Evolutionary conservation across 2,329 filamentous ascomycete genomes (phyloP), one percentile per base, ranked within the genome.

Genomic region (Aschersonia sp.): DNA sequence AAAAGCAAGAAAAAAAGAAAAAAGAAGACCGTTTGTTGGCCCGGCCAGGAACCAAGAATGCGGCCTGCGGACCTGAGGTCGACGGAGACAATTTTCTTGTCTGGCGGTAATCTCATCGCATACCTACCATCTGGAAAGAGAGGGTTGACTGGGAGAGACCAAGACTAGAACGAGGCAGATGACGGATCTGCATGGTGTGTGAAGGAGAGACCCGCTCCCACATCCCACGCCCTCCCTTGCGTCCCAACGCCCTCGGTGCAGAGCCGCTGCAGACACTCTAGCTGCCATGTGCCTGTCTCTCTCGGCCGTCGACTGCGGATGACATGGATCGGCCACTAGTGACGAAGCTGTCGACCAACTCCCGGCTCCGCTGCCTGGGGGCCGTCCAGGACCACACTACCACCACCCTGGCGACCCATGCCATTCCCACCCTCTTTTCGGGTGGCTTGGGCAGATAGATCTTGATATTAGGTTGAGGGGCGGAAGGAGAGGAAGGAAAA

Each of bases 31-130:
- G 7, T 11, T 11, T 14, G 9, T 42, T 42, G 11, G 7, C 10
- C 40, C 40, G 11, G 51, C 52, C 50, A 49, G 52, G 51, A 49
- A 52, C 53, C 51, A 60, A 61, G 56, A 61, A 60, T 59, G 51
- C 55, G 56, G 50, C 49, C 53, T 50, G 43, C 55, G 51, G 54
- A 54, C 52, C 50, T 51, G 53, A 58, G 46, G 46, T 47, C 46
- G 47, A 31, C 44, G 47, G 53, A 57, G 56, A 52, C 48, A 54
- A 51, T 52, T 35, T 22, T 53, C 46, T 53, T 67, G 63, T 64
- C 60, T 65, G 57, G 62, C 60, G 53, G 54, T 62, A 67, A 69
- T 69, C 58, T 69, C 58, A 53, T 56, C 58, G 39, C 67, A 68
- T 70, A 59, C 66, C 66, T 56, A 4, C 35, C 22, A 22, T 22